Conservation (phyloP, 176 grass and related monocot genomes). For the Bolboschoenus planiculmis region DNA sequence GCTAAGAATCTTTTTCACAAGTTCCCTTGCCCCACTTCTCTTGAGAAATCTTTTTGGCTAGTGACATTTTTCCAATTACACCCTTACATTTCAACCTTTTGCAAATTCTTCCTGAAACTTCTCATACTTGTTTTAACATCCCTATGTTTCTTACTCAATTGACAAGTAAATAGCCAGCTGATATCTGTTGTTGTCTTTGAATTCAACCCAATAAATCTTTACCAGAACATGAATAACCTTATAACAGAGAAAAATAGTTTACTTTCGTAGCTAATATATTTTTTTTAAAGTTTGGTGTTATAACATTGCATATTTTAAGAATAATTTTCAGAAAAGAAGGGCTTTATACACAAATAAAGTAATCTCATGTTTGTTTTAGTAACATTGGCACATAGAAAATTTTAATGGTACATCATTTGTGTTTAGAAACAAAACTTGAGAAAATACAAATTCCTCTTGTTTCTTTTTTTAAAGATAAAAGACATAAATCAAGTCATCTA, state of each 20-base stretch:
- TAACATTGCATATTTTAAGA: neutral
- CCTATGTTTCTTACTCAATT: neutral
- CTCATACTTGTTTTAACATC: neutral
- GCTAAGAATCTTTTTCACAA: conserved; percentile 53
- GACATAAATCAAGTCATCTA: no score
- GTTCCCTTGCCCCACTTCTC: conserved; percentile 35
- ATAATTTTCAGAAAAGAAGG: neutral
- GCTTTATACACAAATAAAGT: neutral
- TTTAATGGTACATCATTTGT: neutral
- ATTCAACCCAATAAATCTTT: neutral
- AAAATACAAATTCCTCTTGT: no score
- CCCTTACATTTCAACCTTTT: neutral
- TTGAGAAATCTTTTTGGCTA: conserved; percentile 8
- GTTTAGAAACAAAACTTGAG: neutral
- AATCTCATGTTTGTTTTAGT: neutral
- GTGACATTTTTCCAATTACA: neutral
- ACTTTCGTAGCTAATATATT: neutral
- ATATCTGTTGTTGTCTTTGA: neutral
- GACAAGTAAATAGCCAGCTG: neutral
- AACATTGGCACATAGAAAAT: neutral
- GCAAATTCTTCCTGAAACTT: neutral
- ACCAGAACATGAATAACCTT: neutral
- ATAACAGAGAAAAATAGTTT: neutral
- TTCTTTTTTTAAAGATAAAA: no score
- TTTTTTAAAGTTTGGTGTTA: neutral